Conservation (phyloP, 1,284 basidiomycete genomes). For the Tilletia indica region DNA sequence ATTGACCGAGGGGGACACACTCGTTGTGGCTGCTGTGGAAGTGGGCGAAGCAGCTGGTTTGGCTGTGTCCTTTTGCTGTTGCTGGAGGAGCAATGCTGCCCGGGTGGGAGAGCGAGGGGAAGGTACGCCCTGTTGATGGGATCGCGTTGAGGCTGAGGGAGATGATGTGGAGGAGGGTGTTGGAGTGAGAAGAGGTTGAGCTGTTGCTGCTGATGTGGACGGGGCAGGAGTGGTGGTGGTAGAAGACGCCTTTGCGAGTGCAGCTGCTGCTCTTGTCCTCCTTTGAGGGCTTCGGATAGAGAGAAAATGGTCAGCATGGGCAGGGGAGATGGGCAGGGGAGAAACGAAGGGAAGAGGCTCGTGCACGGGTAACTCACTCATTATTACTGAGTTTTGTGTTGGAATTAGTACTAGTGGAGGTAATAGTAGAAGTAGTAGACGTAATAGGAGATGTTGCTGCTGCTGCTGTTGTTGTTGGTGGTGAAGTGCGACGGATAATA, state of each 20-base stretch:
- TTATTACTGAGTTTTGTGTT: conserved; percentile 1
- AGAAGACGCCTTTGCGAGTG: neutral
- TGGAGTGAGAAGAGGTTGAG: neutral
- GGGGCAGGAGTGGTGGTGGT: neutral
- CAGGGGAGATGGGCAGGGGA: neutral
- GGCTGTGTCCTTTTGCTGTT: too few species aligned
- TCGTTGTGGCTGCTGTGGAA: too few species aligned
- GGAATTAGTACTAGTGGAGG: neutral
- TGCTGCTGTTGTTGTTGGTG: too few species aligned
- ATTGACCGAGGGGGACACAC: too few species aligned
- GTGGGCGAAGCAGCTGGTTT: too few species aligned
- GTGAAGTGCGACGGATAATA: too few species aligned
- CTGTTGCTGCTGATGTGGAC: neutral
- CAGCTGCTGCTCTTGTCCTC: conserved; percentile 9
- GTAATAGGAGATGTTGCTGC: too few species aligned
- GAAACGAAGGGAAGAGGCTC: neutral
- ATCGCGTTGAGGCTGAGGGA: too few species aligned
- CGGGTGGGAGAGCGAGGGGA: too few species aligned
- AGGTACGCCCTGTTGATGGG: too few species aligned
- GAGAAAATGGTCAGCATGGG: neutral
- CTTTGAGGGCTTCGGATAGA: neutral
- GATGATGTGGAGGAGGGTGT: too few species aligned
- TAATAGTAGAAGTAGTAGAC: neutral
- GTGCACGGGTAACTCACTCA: neutral
- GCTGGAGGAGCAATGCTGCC: too few species aligned